Percentiles rank a stretch among this genome's conserved stretches.
phyloP scores from a whole-genome alignment of 805 yeast species.

The Schwanniomyces pseudopolymorphus region DNA sequence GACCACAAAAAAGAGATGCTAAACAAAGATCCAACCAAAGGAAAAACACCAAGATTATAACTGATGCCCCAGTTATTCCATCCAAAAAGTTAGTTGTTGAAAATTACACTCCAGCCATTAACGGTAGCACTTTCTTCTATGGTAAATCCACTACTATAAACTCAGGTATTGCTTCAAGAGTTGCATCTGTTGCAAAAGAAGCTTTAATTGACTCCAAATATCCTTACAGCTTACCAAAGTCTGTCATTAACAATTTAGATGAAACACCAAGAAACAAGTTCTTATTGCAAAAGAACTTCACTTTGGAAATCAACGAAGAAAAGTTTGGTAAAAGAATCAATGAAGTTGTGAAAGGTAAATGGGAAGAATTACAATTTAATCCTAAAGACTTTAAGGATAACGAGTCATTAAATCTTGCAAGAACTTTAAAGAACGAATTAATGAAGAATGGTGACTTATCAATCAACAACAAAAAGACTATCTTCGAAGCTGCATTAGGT shows the following conservation, averaged over 20 bases:
- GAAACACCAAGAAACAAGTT: constrained; percentile 27
- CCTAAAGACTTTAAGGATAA: constrained; percentile 5
- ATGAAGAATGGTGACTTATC: constrained; percentile 29
- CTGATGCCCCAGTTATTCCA: constrained; percentile 2
- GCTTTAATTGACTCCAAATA: constrained; percentile 37
- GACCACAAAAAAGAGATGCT: constrained; percentile 1
- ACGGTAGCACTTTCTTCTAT: constrained; percentile 33
- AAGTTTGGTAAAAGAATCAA: constrained; percentile 24
- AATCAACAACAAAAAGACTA: constrained; percentile 23
- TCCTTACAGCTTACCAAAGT: constrained; percentile 39
- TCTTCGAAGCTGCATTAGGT: constrained; percentile 33
- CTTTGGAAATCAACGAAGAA: constrained; percentile 20
- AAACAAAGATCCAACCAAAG: background rate
- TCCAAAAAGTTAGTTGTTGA: constrained; percentile 7
- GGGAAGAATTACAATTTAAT: constrained; percentile 12
- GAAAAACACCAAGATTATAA: background rate
- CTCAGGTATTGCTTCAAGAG: constrained; percentile 28
- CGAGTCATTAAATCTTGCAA: constrained; percentile 11
- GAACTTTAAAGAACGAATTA: constrained; percentile 15
- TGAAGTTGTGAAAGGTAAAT: constrained; percentile 33
- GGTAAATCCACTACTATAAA: constrained; percentile 35
- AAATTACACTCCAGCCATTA: constrained; percentile 18
- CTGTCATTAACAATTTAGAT: constrained; percentile 22
- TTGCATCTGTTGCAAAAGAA: constrained; percentile 41
- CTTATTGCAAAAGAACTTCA: constrained; percentile 30